Conservation (phyloP, 2,329 filamentous ascomycete species). For the Alternaria gaisen region DNA sequence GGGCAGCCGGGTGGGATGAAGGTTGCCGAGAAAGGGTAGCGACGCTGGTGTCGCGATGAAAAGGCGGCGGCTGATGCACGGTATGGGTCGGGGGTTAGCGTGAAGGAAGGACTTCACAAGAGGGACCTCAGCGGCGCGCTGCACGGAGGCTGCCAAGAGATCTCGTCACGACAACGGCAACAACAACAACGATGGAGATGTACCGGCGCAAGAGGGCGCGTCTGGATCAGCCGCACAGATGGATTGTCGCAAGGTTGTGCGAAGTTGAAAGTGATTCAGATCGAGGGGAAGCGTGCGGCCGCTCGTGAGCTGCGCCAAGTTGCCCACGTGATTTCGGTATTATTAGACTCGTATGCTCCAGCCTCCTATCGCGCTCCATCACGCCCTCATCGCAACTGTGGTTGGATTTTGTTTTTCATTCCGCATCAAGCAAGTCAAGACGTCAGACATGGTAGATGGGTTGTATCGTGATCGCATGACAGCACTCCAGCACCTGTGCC, state of each 20-base stretch:
- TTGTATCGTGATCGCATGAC: constrained; percentile 5
- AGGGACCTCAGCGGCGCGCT: constrained; percentile 18
- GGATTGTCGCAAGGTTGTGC: constrained; percentile 3
- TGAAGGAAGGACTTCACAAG: constrained; percentile 24
- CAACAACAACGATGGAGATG: constrained; percentile 7
- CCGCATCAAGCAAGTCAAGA: neutral
- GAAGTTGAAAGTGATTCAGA: constrained; percentile 9
- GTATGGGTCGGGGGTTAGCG: constrained; percentile 22
- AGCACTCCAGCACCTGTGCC: neutral
- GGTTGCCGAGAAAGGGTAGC: constrained; percentile 16
- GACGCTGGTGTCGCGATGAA: constrained; percentile 22
- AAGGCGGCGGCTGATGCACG: constrained; percentile 30
- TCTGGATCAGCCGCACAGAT: constrained; percentile 3
- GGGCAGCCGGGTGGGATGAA: constrained; percentile 12
- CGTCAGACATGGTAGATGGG: neutral
- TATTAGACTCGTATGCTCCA: constrained; percentile 21
- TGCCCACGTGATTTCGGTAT: constrained; percentile 22
- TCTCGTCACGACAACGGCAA: constrained; percentile 17
- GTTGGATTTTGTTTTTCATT: constrained; percentile 9
- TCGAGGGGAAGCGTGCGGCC: constrained; percentile 15
- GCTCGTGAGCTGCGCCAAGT: constrained; percentile 23
- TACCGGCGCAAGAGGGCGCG: constrained; percentile 15
- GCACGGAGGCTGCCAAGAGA: constrained; percentile 18
- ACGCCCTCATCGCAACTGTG: neutral
- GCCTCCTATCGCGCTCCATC: constrained; percentile 11